Conservation (phyloP, 139 green algal species). For the Picocystis salinarum region DNA sequence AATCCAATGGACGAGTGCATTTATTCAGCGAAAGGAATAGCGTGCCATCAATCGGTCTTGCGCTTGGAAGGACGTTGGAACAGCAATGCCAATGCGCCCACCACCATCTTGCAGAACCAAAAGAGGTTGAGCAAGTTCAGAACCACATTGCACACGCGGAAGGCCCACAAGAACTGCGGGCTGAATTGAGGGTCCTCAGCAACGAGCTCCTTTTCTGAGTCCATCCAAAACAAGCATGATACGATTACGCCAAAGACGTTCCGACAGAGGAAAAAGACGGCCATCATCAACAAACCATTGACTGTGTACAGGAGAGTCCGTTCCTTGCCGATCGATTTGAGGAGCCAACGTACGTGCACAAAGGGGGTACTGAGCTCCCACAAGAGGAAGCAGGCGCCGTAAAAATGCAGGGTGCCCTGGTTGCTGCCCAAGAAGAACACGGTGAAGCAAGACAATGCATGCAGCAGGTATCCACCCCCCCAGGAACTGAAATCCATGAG, state of each 20-base stretch:
- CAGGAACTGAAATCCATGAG: slow-evolving; percentile 7
- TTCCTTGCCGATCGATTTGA: slow-evolving; percentile 25
- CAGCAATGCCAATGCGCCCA: slow-evolving; percentile 11
- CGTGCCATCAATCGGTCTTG: no score
- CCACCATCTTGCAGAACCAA: slow-evolving; percentile 28
- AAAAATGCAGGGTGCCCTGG: slow-evolving; percentile 12
- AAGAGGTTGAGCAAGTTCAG: slow-evolving; percentile 22
- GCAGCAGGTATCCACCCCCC: slow-evolving; percentile 18
- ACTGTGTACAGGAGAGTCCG: slow-evolving; percentile 6
- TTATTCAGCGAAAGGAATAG: no score
- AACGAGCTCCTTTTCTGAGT: slow-evolving; percentile 10
- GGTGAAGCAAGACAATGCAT: slow-evolving; percentile 14
- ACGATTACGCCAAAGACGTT: slow-evolving; percentile 9
- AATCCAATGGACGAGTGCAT: no score
- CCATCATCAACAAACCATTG: slow-evolving; percentile 17
- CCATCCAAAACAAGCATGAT: not conserved
- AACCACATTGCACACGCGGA: not conserved
- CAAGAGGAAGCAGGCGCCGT: slow-evolving; percentile 18
- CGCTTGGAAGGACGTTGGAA: no score
- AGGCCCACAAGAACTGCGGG: no score
- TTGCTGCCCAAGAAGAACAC: slow-evolving; percentile 15
- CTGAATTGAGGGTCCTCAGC: no score
- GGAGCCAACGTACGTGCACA: slow-evolving; percentile 28
- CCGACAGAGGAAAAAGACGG: slow-evolving; percentile 24
- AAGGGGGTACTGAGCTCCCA: slow-evolving; percentile 32